Conservation (phyloP, 495 filamentous ascomycete genomes). For the Halenospora varia region DNA sequence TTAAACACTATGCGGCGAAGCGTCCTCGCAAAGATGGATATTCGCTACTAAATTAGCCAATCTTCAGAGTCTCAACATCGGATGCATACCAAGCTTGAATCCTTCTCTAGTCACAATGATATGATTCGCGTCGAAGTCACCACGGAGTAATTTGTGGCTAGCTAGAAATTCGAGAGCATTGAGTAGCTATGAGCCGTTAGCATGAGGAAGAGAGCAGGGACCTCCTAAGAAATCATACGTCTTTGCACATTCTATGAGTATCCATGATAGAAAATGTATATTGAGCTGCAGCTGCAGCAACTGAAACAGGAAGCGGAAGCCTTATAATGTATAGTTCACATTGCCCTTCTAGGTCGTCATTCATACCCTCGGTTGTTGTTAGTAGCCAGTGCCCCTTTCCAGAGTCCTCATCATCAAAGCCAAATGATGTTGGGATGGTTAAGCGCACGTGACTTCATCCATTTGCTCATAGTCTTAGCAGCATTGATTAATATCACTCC, state of each 20-base stretch:
- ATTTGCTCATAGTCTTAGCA: background rate
- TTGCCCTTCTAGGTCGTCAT: background rate
- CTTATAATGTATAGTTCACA: slow-evolving; percentile 1
- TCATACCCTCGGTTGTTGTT: background rate
- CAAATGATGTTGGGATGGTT: slow-evolving; percentile 1
- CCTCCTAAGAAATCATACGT: slow-evolving; percentile 1
- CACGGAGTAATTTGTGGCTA: slow-evolving; percentile 8
- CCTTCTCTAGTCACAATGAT: slow-evolving; percentile 17
- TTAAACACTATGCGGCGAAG: too few relatives aligned
- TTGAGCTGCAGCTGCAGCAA: background rate
- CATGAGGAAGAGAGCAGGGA: background rate
- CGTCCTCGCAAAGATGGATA: slow-evolving; percentile 14
- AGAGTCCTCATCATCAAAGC: background rate
- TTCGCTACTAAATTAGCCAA: slow-evolving; percentile 12
- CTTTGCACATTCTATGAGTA: background rate
- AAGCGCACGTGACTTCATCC: background rate
- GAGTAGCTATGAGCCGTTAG: slow-evolving; percentile 5
- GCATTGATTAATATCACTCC: background rate
- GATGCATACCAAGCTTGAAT: slow-evolving; percentile 17
- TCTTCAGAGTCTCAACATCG: background rate
- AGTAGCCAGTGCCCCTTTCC: background rate
- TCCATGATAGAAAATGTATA: background rate
- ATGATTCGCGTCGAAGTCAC: slow-evolving; percentile 11
- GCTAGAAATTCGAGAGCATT: slow-evolving; percentile 14
- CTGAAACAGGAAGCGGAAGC: background rate